Base-by-base conservation (phyloP, 495 filamentous ascomycete species). In the Podospora pseudoanserina region DNA sequence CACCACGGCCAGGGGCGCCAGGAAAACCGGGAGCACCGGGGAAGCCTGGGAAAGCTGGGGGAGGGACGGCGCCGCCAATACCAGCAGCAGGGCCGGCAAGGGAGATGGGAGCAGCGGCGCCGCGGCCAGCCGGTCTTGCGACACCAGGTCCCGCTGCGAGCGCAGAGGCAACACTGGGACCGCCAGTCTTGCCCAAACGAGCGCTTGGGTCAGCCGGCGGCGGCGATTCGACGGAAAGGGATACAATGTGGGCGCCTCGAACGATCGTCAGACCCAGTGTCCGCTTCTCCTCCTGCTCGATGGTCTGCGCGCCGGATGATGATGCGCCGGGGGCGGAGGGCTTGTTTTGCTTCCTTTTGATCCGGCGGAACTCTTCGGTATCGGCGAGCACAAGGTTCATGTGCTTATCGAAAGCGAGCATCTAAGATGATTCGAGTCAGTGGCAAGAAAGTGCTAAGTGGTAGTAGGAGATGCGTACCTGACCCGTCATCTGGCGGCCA, bases 341-440 rank as follows among this genome's bases (percentile, higher is more conserved):
- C 83, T 96, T 96, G 58, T 85, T 81, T 68, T 90, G 87, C 84
- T 94, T 97, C 76, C 92, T 88, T 83, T 95, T 96, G 68, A 94
- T 92, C 72, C 91, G 91, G 74, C 95, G 94, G 80, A 97, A 98
- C 80, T 99, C 95, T 86, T 99, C 95, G 75, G 96, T 97, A 76
- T 99, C 95, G 77, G 94, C 96, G 60, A 99, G 89, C 68, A 99
- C 95, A 68, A 99, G 88, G 80, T 99, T 99, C 96, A 98, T 97
- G 79, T 98, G 95, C 92, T 71, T 71, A 56, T 71, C 70, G 54
- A 71, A 71, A 13, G 70, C 70, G 23, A 71, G 67, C 70, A 71
- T 71, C 70, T 97, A 69, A 60, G 59, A 54, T 67, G 60, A 57
- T 28, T 75, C 39, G 13, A 49, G 68, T 80, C 68, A 80, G 73